A percentile compares a stretch with the other conserved stretches of the same genome.
phyloP scores from a whole-genome alignment of 371 early-diverging fungal species.

The Catenaria anguillulae region DNA sequence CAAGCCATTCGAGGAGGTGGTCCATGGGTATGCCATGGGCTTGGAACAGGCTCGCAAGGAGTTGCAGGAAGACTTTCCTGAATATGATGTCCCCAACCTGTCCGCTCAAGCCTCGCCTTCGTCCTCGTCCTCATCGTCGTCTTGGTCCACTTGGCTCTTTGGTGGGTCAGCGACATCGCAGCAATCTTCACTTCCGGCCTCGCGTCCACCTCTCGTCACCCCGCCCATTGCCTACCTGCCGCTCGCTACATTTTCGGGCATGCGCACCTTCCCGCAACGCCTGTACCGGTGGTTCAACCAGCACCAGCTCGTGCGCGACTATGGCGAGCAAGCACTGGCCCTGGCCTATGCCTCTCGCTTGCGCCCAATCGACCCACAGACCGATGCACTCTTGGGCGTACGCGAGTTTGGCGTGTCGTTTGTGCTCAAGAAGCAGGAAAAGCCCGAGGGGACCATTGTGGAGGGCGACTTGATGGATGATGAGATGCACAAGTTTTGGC shows the following conservation, averaged over 20 bases:
- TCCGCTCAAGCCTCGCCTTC: not conserved
- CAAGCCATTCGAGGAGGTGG: conserved; percentile 15
- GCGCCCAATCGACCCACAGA: not conserved
- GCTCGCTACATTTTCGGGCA: not conserved
- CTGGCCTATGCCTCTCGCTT: not conserved
- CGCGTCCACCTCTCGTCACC: no score
- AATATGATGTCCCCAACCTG: not conserved
- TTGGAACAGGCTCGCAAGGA: conserved; percentile 10
- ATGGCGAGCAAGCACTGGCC: not conserved
- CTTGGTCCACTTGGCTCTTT: not conserved
- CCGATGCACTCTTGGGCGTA: not conserved
- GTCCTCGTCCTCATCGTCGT: not conserved
- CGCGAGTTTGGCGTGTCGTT: not conserved
- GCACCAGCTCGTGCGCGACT: not conserved
- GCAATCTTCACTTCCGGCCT: not conserved
- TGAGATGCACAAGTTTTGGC: no score
- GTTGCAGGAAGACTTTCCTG: conserved; percentile 3
- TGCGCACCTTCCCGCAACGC: not conserved
- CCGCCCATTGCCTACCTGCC: conserved; percentile 2
- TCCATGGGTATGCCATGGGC: conserved; percentile 4
- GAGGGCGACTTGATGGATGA: no score
- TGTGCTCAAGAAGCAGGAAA: not conserved
- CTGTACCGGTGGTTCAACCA: conserved; percentile 7
- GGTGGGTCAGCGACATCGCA: not conserved
- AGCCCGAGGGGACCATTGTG: no score